Percentiles rank a stretch among this genome's conserved stretches.
phyloP scores from a whole-genome alignment of 768 basidiomycete genomes.

The Lactarius hatsudake region DNA sequence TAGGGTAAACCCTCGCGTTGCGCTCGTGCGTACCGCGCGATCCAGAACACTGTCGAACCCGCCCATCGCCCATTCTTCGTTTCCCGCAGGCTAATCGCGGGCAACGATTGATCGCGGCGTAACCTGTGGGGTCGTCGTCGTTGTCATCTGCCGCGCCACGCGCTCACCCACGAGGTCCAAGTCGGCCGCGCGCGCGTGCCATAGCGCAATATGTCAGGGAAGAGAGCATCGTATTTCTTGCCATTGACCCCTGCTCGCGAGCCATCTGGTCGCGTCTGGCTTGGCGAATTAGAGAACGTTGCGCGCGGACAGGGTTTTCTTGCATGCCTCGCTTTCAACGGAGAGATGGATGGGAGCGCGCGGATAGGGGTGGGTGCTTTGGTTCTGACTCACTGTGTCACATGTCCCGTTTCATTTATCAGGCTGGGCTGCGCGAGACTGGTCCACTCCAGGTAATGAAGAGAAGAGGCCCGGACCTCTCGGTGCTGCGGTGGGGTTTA shows the following conservation, averaged over 20 bases:
- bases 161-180: not conserved
- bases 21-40: too few relatives aligned
- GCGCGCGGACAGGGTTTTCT: too few relatives aligned
- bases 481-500: not conserved
- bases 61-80: not conserved
- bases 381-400: not conserved
- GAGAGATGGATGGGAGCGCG: not conserved
- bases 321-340: not conserved
- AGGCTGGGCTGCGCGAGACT: not conserved
- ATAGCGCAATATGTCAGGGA: not conserved
- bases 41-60: too few relatives aligned
- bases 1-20: too few relatives aligned
- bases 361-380: not conserved
- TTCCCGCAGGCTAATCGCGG: not conserved
- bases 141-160: not conserved
- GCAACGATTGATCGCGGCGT: not conserved
- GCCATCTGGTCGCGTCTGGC: too few relatives aligned
- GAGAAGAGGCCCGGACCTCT: not conserved
- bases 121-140: not conserved
- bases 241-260: too few relatives aligned
- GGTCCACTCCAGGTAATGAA: not conserved
- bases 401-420: not conserved
- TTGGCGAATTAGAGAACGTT: too few relatives aligned
- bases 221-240: not conserved
- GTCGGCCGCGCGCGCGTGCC: not conserved